These are phyloP conservation scores for Hypoxylon sp. DNA, from an alignment of 2,329 filamentous ascomycete genomes.

Conservation along the genomic window DNA sequence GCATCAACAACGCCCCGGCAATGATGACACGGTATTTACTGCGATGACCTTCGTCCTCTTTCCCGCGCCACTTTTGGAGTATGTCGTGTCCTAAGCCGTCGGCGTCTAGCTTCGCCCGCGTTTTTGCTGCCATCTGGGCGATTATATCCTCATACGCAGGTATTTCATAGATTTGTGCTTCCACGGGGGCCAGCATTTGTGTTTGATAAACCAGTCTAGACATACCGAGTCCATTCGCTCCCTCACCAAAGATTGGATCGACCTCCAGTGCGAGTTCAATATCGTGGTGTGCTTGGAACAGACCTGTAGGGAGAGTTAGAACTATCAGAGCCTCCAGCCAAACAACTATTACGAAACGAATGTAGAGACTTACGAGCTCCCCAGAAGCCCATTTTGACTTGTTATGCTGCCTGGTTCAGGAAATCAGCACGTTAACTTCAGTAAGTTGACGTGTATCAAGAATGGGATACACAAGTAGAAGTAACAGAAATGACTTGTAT, in stretches of 20 bases:
- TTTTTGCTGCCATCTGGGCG: not conserved
- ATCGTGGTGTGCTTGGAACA: conserved; percentile 22
- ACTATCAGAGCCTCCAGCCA: not conserved
- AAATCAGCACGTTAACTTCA: not conserved
- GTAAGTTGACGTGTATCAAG: not conserved
- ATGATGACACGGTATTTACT: conserved; percentile 42
- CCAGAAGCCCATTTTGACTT: conserved; percentile 19
- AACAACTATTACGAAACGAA: not conserved
- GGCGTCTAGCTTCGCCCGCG: conserved; percentile 7
- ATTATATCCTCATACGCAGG: not conserved
- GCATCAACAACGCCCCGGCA: conserved; percentile 45
- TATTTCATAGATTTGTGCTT: not conserved
- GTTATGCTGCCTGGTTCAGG: not conserved
- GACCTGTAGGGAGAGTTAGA: conserved; percentile 9
- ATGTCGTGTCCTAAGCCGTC: conserved; percentile 2
- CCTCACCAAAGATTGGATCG: not conserved
- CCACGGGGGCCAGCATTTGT: not conserved
- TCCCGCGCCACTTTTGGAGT: conserved; percentile 11
- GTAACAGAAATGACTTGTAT: not conserved
- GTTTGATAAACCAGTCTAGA: conserved; percentile 4
- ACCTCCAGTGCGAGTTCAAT: conserved; percentile 8
- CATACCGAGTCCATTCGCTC: not conserved
- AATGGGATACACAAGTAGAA: not conserved
- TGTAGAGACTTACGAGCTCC: conserved; percentile 18
- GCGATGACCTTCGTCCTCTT: conserved; percentile 2